Percentiles rank a stretch among this genome's conserved stretches.
Conservation (phyloP, 2,329 filamentous ascomycete species). For the Diplodia scrobiculata region DNA sequence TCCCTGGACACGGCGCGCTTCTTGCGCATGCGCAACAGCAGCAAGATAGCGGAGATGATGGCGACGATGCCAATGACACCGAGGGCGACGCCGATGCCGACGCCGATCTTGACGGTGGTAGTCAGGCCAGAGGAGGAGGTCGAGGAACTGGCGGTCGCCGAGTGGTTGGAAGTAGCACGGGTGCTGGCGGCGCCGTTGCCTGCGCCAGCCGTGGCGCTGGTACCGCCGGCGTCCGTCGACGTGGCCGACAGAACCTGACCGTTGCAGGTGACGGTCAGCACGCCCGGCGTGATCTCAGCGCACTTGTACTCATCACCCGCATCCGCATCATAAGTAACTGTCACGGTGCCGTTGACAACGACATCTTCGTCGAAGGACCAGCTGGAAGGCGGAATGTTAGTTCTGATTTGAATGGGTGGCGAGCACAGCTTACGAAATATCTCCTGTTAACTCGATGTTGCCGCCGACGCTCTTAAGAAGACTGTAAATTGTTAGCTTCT, state of each 20-base stretch:
- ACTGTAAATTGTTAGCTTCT: neutral
- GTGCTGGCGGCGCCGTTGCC: neutral
- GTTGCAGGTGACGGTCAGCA: constrained; percentile 6
- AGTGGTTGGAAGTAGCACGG: neutral
- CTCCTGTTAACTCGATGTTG: neutral
- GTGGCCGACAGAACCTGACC: neutral
- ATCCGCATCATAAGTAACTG: neutral
- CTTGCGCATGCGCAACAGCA: constrained; percentile 5
- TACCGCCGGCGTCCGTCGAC: neutral
- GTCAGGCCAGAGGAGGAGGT: neutral
- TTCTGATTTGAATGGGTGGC: too few relatives aligned
- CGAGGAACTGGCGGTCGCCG: neutral
- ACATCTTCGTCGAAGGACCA: neutral
- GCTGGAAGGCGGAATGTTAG: too few relatives aligned
- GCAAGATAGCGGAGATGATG: neutral
- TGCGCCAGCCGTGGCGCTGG: neutral
- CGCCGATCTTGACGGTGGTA: neutral
- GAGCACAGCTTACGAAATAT: too few relatives aligned
- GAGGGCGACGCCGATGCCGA: neutral
- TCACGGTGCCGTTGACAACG: neutral
- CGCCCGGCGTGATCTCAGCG: neutral
- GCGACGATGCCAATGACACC: neutral
- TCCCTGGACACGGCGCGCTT: neutral
- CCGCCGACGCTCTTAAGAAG: neutral
- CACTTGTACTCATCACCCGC: constrained; percentile 1